Percentiles rank a stretch among this genome's conserved stretches.
These are phyloP conservation scores for Bipolaris cookei DNA, from an alignment of 2,329 filamentous ascomycete species.

Conservation along the genomic window DNA sequence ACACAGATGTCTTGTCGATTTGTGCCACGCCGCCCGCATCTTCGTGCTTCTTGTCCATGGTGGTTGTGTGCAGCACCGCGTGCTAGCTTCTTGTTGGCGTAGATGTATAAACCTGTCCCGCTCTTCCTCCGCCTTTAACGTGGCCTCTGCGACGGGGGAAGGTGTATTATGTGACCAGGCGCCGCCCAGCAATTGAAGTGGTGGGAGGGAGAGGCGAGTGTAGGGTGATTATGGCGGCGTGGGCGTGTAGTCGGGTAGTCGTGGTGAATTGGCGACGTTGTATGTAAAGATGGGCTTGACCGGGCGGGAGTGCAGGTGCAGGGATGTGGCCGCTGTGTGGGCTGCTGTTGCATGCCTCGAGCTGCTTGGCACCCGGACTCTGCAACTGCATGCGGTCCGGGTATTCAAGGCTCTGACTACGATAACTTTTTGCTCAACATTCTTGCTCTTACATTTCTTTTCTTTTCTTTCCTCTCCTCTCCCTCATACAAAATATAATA, in stretches of 20 bases:
- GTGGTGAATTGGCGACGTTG: conserved; percentile 44
- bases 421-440: conserved; percentile 7
- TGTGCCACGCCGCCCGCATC: conserved; percentile 95
- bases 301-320: conserved; percentile 34
- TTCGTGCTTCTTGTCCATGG: conserved; percentile 90
- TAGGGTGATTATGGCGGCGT: conserved; percentile 2
- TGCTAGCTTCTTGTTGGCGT: conserved; percentile 28
- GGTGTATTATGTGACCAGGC: conserved; percentile 12
- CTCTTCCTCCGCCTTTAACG: conserved; percentile 42
- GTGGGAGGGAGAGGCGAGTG: conserved; percentile 2
- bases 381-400: conserved; percentile 16
- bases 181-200: conserved; percentile 17
- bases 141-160: conserved; percentile 38
- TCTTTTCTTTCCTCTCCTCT: neutral
- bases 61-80: conserved; percentile 30
- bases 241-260: conserved; percentile 9
- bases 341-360: conserved; percentile 25
- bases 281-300: conserved; percentile 27
- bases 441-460: conserved; percentile 6
- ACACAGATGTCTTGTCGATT: conserved; percentile 96
- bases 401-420: conserved; percentile 21
- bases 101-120: conserved; percentile 31
- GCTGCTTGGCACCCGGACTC: conserved; percentile 14
- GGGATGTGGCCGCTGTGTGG: conserved; percentile 44
- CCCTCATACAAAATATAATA: neutral